A percentile compares a stretch with the other conserved stretches of the same genome.
These are phyloP conservation scores for Penicillium parvum DNA, from an alignment of 495 filamentous ascomycete species.

Conservation along the genomic window DNA sequence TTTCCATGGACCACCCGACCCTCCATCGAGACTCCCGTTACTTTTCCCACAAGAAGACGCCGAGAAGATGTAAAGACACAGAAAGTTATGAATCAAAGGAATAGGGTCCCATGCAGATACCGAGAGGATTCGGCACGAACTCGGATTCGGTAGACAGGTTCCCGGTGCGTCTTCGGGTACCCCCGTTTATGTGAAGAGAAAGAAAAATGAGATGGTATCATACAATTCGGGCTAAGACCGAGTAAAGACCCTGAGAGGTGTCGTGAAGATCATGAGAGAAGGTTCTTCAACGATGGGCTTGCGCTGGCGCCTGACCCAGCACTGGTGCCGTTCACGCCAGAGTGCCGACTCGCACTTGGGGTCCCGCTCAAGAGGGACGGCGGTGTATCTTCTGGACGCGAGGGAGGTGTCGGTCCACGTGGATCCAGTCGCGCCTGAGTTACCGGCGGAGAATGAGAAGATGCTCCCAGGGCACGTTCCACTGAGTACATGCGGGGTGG, in stretches of 20 bases:
- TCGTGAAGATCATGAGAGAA: slow-evolving; percentile 52
- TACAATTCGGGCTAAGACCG: slow-evolving; percentile 16
- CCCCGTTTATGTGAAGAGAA: slow-evolving; percentile 17
- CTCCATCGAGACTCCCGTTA: slow-evolving; percentile 10
- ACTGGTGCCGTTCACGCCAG: slow-evolving; percentile 33
- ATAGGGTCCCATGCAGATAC: slow-evolving; percentile 5
- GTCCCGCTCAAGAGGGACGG: slow-evolving; percentile 20
- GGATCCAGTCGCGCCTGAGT: slow-evolving; percentile 33
- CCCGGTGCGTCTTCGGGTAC: too few species aligned
- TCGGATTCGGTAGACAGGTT: too few species aligned
- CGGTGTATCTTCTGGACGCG: slow-evolving; percentile 31
- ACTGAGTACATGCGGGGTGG: slow-evolving; percentile 34
- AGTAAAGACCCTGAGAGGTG: slow-evolving; percentile 1
- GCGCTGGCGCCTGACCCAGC: slow-evolving; percentile 57
- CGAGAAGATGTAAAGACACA: slow-evolving; percentile 13
- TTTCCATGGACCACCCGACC: slow-evolving; percentile 7
- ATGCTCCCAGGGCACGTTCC: slow-evolving; percentile 32
- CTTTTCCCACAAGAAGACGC: slow-evolving; percentile 22
- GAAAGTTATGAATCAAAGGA: slow-evolving; percentile 8
- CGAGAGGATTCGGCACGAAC: too few species aligned
- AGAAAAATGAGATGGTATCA: slow-evolving; percentile 24
- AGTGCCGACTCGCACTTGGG: slow-evolving; percentile 27
- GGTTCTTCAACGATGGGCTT: slow-evolving; percentile 69
- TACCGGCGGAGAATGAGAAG: slow-evolving; percentile 37
- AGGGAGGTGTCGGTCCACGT: slow-evolving; percentile 32